These are phyloP conservation scores for Fomitopsis schrenkii DNA, from an alignment of 1,284 basidiomycete genomes.

Conservation along the genomic window DNA sequence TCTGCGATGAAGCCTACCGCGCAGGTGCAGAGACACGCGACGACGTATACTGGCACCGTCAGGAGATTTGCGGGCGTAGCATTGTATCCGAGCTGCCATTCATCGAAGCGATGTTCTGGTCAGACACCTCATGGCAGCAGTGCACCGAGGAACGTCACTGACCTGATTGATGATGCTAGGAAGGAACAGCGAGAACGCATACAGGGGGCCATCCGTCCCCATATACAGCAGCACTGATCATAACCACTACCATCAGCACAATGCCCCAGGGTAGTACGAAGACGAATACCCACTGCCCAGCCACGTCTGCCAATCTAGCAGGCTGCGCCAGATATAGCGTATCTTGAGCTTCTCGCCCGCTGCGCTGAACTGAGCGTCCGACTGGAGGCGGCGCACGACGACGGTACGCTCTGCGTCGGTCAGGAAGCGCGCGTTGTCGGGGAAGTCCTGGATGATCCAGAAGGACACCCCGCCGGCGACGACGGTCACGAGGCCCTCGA, in stretches of 20 bases:
- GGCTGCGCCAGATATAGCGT: constrained; percentile 59
- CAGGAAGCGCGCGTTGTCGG: constrained; percentile 75
- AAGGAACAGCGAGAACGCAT: constrained; percentile 70
- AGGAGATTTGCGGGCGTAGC: constrained; percentile 74
- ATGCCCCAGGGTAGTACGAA: not conserved
- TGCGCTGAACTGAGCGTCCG: constrained; percentile 71
- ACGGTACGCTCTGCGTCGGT: constrained; percentile 64
- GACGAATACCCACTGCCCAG: constrained; percentile 42
- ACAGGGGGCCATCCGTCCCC: constrained; percentile 60
- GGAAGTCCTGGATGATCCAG: constrained; percentile 80
- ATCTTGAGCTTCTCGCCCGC: constrained; percentile 60
- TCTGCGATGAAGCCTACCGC: constrained; percentile 60
- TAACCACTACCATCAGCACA: not conserved
- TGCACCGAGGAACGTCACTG: constrained; percentile 11
- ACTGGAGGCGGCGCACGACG: constrained; percentile 62
- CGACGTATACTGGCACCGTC: constrained; percentile 64
- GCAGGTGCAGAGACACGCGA: constrained; percentile 65
- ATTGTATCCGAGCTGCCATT: constrained; percentile 47
- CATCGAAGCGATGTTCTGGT: constrained; percentile 13
- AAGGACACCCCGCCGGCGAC: constrained; percentile 62
- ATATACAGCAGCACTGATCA: constrained; percentile 49
- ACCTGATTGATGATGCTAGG: constrained; percentile 70
- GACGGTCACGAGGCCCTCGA: constrained; percentile 65
- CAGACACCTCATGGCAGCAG: constrained; percentile 11
- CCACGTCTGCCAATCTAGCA: constrained; percentile 75